phyloP scores from a whole-genome alignment of 306 rosid genomes.

The Pachyrhizus erosus region DNA sequence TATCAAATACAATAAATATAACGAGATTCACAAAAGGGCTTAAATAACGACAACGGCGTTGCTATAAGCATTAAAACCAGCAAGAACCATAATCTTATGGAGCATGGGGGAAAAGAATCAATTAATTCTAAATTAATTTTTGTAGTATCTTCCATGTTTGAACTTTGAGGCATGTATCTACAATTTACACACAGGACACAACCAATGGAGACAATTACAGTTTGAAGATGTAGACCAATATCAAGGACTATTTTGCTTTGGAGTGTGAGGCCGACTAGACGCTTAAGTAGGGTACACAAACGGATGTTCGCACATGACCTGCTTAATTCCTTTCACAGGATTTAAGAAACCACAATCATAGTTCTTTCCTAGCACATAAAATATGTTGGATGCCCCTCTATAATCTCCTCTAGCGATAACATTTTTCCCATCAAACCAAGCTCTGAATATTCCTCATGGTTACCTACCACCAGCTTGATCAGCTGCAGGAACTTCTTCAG shows the following conservation, averaged over 20 bases:
- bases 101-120: slow-evolving; percentile 35
- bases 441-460: slow-evolving; percentile 37
- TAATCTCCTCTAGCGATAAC: slow-evolving; percentile 28
- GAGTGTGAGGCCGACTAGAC: slow-evolving; percentile 35
- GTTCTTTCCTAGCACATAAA: slow-evolving; percentile 44
- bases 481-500: slow-evolving; percentile 80
- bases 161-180: slow-evolving; percentile 62
- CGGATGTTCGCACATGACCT: slow-evolving; percentile 30
- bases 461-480: slow-evolving; percentile 58
- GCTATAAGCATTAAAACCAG: slow-evolving; percentile 20
- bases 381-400: slow-evolving; percentile 34
- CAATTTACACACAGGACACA: slow-evolving; percentile 61
- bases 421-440: slow-evolving; percentile 43
- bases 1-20: slow-evolving; percentile 18
- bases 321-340: slow-evolving; percentile 46
- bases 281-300: slow-evolving; percentile 33
- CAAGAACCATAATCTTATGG: slow-evolving; percentile 18
- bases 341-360: slow-evolving; percentile 41
- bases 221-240: slow-evolving; percentile 41
- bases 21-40: not conserved
- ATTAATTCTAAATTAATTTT: slow-evolving; percentile 36
- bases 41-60: not conserved
- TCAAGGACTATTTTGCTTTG: slow-evolving; percentile 35
- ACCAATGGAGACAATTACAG: slow-evolving; percentile 51
- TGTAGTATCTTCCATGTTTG: slow-evolving; percentile 44